Percentiles rank a stretch among this genome's conserved stretches.
phyloP scores from a whole-genome alignment of 768 basidiomycete genomes.

The Lentinula sp. region DNA sequence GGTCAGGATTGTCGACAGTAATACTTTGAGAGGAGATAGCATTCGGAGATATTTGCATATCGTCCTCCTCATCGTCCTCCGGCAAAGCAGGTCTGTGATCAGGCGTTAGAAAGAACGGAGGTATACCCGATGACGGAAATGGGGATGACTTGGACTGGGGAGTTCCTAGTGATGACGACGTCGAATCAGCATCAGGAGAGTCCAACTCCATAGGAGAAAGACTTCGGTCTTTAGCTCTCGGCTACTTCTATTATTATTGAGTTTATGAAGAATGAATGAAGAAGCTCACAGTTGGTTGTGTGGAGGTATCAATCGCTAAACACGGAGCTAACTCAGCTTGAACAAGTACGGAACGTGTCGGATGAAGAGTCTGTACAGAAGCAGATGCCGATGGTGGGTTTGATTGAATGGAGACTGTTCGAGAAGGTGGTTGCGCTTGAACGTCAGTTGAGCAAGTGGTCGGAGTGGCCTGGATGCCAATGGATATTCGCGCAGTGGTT shows the following conservation, averaged over 20 bases:
- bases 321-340: constrained; percentile 12
- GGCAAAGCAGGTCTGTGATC: neutral
- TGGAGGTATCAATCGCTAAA: constrained; percentile 10
- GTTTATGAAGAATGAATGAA: neutral
- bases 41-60: constrained; percentile 1
- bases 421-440: constrained; percentile 32
- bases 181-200: constrained; percentile 32
- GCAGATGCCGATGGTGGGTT: constrained; percentile 7
- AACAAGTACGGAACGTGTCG: constrained; percentile 12
- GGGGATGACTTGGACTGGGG: constrained; percentile 7
- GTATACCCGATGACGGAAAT: neutral
- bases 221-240: constrained; percentile 33
- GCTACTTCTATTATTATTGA: constrained; percentile 4
- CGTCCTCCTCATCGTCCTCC: neutral
- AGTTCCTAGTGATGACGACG: constrained; percentile 9
- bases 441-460: constrained; percentile 20
- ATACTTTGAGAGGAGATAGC: neutral
- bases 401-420: constrained; percentile 33
- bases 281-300: constrained; percentile 7
- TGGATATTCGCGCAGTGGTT: constrained; percentile 21
- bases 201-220: constrained; percentile 61
- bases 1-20: neutral
- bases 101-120: neutral
- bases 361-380: constrained; percentile 17
- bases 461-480: constrained; percentile 40